A percentile compares a stretch with the other conserved stretches of the same genome.
Evolutionary conservation across 306 rosid genomes (phyloP).

Genomic region (Calophaca sinica): DNA sequence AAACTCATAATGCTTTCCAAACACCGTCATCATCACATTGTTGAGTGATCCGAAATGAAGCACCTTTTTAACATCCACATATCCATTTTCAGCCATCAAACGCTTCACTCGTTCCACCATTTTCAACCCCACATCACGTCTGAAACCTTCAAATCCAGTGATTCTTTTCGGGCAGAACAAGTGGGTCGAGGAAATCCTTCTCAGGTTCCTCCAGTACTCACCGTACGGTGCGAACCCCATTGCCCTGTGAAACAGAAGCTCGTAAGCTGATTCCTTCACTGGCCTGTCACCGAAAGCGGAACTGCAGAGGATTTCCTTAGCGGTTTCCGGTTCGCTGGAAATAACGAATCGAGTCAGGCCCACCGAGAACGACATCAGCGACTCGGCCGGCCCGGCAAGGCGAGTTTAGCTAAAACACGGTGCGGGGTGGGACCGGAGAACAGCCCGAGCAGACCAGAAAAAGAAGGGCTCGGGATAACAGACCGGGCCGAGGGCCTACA

Average conservation of each 20-base stretch:
- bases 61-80: conserved; percentile 59
- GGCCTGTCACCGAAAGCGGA: conserved; percentile 75
- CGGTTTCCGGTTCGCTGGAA: conserved; percentile 66
- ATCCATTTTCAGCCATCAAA: conserved; percentile 47
- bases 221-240: conserved; percentile 89
- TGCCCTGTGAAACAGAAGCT: conserved; percentile 76
- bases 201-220: conserved; percentile 78
- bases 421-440: conserved; percentile 55
- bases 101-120: conserved; percentile 51
- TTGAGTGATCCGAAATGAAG: conserved; percentile 69
- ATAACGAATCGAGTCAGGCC: conserved; percentile 75
- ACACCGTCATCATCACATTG: conserved; percentile 79
- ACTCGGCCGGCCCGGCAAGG: conserved; percentile 51
- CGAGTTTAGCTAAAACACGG: conserved; percentile 54
- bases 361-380: conserved; percentile 70
- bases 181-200: conserved; percentile 69
- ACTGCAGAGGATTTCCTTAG: conserved; percentile 71
- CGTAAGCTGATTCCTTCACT: conserved; percentile 75
- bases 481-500: conserved; percentile 28
- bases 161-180: conserved; percentile 67
- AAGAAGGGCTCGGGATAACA: conserved; percentile 65
- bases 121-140: conserved; percentile 49
- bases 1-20: conserved; percentile 69
- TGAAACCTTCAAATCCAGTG: conserved; percentile 42
- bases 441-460: conserved; percentile 38